A percentile compares a stretch with the other conserved stretches of the same genome.
These are phyloP conservation scores for Epichloe sp. DNA, from an alignment of 2,329 filamentous ascomycete species.

Conservation along the genomic window DNA sequence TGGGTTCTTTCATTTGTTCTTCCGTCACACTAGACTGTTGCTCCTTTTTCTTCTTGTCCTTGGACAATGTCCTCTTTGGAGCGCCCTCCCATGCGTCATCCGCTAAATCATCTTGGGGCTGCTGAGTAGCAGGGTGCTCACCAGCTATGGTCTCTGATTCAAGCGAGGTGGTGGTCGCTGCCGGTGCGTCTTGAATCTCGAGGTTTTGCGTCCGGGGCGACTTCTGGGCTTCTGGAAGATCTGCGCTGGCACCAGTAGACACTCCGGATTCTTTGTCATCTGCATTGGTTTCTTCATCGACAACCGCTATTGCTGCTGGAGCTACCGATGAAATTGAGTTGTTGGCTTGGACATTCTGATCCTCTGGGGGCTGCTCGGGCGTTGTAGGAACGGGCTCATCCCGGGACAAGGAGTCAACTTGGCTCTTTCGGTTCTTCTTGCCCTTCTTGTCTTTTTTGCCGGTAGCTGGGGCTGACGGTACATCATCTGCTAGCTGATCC, in stretches of 20 bases:
- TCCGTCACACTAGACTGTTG: not conserved
- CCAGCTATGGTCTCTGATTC: not conserved
- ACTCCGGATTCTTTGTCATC: not conserved
- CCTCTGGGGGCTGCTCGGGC: not conserved
- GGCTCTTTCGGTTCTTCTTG: slow-evolving; percentile 8
- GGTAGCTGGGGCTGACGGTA: slow-evolving; percentile 3
- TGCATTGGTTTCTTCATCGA: not conserved
- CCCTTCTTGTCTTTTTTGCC: slow-evolving; percentile 12
- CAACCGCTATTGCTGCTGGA: not conserved
- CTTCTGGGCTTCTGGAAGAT: not conserved
- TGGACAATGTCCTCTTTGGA: slow-evolving; percentile 11
- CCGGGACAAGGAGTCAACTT: slow-evolving; percentile 4
- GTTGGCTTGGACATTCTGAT: not conserved
- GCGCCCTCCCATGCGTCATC: not conserved
- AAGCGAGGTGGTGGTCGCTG: not conserved
- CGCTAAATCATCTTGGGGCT: not conserved
- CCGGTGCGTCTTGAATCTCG: not conserved
- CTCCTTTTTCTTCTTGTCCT: slow-evolving; percentile 15
- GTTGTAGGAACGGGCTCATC: not conserved
- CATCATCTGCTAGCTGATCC: slow-evolving; percentile 6
- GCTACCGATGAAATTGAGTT: not conserved
- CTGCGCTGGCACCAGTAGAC: not conserved
- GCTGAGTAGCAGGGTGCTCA: not conserved
- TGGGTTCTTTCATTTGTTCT: not conserved
- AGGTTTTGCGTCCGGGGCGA: not conserved